Base-by-base conservation (phyloP, 805 yeast species). In the Maudiozyma bulderi region DNA sequence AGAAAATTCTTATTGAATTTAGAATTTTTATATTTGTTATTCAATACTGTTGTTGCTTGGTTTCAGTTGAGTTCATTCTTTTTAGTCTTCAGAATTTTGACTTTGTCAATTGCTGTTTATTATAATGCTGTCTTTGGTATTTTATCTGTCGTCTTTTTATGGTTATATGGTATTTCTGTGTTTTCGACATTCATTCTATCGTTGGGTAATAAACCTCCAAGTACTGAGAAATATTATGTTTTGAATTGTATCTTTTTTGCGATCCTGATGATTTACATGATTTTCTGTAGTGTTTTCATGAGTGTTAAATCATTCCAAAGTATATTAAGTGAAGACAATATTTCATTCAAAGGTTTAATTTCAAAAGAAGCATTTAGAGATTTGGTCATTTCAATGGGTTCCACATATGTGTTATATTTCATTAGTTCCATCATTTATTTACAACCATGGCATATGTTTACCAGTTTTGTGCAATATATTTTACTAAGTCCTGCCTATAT, bases 161-260 rank as follows among this genome's bases (percentile, higher is more conserved):
- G 97, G 95, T 65, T 90, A 26, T 91, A 90, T 59, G 78, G 84
- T 50, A 83, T 84, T 1, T 83, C 90, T 13, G 69, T 93, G 1
- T 83, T 88, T 29, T 80, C 91, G 8, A 87, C 95, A 6, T 90
- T 91, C 68, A 87, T 91, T 40, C 70, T 91, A 50, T 84, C 96
- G 2, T 84, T 91, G 66, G 99, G 99, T 60, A 91, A 91, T 65
- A 82, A 95, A 35, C 98, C 99, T 1, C 78, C 84, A 54, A 97
- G 98, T 31, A 87, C 98, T 0, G 80, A 81, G 51, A 75, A 71
- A 57, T 84, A 89, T 58, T 91, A 93, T 63, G 64, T 83, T 46
- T 74, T 80, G 8, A 84, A 90, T 50, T 86, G 86, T 32, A 67
- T 77, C 13, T 78, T 90, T 58, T 91, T 91, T 69, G 96, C 97